Base-by-base conservation (phyloP, 257 asterid species). In the Ophiorrhiza pumila region DNA sequence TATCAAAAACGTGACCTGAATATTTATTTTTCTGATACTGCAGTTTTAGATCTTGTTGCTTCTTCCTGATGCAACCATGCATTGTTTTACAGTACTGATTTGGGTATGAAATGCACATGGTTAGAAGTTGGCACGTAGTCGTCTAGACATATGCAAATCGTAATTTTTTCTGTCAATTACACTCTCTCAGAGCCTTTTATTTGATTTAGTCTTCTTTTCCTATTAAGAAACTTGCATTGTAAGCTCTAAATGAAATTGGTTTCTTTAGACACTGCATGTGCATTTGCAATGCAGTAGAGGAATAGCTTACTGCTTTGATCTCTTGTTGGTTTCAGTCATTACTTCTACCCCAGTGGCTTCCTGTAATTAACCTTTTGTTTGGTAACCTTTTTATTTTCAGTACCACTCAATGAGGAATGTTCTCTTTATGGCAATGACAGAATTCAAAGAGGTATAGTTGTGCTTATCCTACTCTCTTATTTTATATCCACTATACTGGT, bases 351-450 rank as follows among this genome's bases (percentile, higher is more conserved):
- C 13, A 20, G 3, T 63, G 35, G n/a, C 35, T 77, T 47, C 23
- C 39, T 68, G 8, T 47, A 39, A 25, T 22, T 66, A 18, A 70
- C 43, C 22, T 63, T 62, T 59, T 32, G 75, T 59, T n/a, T 69
- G 62, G 31, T 22, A 60, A 72, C 63, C 56, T 64, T 32, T 23
- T 56, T 76, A 71, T 56, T 80, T 79, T 47, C 93, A 94, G 99
- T 94, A 86, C 81, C 97, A 94, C 68, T 71, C 95, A 0, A 64
- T 94, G 59, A 84, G 82, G 84, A 94, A 94, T 76, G 77, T 85
- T 84, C 88, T 91, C 67, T 91, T 77, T 76, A 90, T 94, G 99
- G 92, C 91, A 52, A 84, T 79, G 91, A 94, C 97, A 14, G 99
- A 94, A 73, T 91, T 91, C 63, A 76, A 83, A 77, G 76, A 79